These are phyloP conservation scores for Chrysophaeum taylorii DNA, from an alignment of 352 stramenopile genomes.

Conservation along the genomic window DNA sequence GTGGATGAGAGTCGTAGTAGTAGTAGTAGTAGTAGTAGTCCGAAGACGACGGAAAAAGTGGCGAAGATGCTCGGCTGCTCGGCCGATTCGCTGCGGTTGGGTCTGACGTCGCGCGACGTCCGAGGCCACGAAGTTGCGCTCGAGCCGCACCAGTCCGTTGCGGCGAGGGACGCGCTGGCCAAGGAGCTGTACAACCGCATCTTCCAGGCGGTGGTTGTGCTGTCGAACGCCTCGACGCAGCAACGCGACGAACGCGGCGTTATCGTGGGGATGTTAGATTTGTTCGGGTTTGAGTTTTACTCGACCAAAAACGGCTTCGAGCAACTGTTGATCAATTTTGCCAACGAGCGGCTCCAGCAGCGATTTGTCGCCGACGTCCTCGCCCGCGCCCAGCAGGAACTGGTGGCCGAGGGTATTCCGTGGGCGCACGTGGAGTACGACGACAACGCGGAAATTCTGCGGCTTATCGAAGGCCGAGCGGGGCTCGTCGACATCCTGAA, in stretches of 20 bases:
- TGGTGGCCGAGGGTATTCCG: conserved; percentile 51
- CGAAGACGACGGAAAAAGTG: too few species aligned
- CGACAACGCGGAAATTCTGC: conserved; percentile 61
- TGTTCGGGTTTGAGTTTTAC: conserved; percentile 88
- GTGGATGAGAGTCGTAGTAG: too few species aligned
- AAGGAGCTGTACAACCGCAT: conserved; percentile 77
- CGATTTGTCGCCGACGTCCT: conserved; percentile 69
- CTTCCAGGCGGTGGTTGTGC: conserved; percentile 77
- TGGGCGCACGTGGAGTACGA: conserved; percentile 54
- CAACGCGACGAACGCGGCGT: conserved; percentile 17
- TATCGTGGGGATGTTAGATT: conserved; percentile 90
- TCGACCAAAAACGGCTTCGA: conserved; percentile 73
- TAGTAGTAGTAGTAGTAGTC: too few species aligned
- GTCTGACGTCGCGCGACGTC: conserved; percentile 28
- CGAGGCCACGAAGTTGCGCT: conserved; percentile 28
- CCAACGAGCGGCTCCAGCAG: conserved; percentile 69
- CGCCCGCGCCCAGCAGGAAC: conserved; percentile 50
- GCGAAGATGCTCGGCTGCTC: conserved; percentile 10
- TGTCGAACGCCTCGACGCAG: conserved; percentile 30
- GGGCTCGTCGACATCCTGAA: conserved; percentile 67
- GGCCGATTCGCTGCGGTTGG: conserved; percentile 30
- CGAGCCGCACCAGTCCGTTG: conserved; percentile 48
- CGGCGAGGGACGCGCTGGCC: conserved; percentile 65
- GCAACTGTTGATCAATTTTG: conserved; percentile 79
- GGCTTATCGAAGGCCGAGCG: conserved; percentile 58